A percentile compares a stretch with the other conserved stretches of the same genome.
Conservation (phyloP, 805 yeast species). For the Candida ascalaphidarum region DNA sequence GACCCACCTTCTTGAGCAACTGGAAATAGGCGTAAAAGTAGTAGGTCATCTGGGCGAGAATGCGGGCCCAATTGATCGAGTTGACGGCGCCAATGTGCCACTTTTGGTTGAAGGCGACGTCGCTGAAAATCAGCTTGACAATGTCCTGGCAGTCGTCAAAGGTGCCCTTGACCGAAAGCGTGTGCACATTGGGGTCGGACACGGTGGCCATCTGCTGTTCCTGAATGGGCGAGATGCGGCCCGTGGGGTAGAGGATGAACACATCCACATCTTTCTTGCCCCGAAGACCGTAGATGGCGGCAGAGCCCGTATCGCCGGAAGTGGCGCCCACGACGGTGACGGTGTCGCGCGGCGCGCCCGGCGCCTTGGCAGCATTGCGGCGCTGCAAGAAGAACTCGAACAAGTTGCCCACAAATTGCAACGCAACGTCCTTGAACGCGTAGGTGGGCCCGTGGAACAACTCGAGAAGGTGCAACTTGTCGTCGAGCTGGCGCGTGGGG, state of each 20-base stretch:
- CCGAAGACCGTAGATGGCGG: constrained; percentile 96
- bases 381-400: constrained; percentile 87
- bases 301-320: constrained; percentile 98
- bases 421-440: constrained; percentile 97
- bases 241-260: constrained; percentile 93
- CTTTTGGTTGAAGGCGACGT: constrained; percentile 73
- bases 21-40: constrained; percentile 90
- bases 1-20: constrained; percentile 24
- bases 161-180: constrained; percentile 90
- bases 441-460: constrained; percentile 98
- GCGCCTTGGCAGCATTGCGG: constrained; percentile 47
- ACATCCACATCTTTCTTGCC: constrained; percentile 98
- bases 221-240: constrained; percentile 95
- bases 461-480: constrained; percentile 70
- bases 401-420: constrained; percentile 94
- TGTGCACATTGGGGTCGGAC: constrained; percentile 85
- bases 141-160: constrained; percentile 98
- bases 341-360: constrained; percentile 55
- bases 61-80: constrained; percentile 98
- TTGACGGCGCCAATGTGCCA: constrained; percentile 97
- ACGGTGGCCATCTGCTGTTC: constrained; percentile 99
- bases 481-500: constrained; percentile 64
- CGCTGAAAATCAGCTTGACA: constrained; percentile 90
- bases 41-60: constrained; percentile 94
- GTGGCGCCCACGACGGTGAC: constrained; percentile 99